Evolutionary conservation across 345 rosid genomes (phyloP), one percentile per base, ranked within the genome.

Genomic region (Noccaea bulbosa): DNA sequence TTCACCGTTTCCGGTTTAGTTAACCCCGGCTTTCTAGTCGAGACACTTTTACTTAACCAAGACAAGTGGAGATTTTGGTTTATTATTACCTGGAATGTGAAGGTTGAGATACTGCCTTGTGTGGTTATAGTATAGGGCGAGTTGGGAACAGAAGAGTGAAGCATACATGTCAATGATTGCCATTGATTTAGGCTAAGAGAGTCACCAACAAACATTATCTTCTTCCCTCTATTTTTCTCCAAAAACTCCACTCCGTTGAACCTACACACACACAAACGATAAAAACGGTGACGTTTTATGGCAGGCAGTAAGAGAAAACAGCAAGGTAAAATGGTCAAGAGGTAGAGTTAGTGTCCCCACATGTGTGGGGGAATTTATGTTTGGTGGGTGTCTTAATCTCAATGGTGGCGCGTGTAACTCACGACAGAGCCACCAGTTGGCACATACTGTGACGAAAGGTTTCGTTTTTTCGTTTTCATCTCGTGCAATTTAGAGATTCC

Each of bases 161-260:
- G 84, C 88, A 86, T 77, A 79, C 93, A 89, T 3, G 89, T 83
- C 73, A 92, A 75, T 4, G 98, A 92, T 37, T 86, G 88, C 93
- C 92, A 91, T 55, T 91, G 96, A 60, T 88, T 88, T 11, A 84
- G 69, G 71, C 93, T 88, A 2, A 88, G 77, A 1, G 96, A 92
- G 62, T 92, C 98, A 38, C 98, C 98, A 5, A 87, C 88, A 30
- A 89, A 89, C 89, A 87, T 81, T 41, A 92, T 78, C 11, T 79
- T 83, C 79, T 87, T 89, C 57, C 96, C 93, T 65, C 67, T 81
- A 27, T 80, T 67, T 72, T 40, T 83, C 70, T 77, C 68, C 74
- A 92, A 44, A 47, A 89, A 83, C 9, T 73, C 71, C 24, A n/a
- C n/a, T 1, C 88, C 96, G 62, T 86, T 44, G 30, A 89, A 92